phyloP scores from a whole-genome alignment of 176 grass and related monocot genomes.

The Oryza nivara region DNA sequence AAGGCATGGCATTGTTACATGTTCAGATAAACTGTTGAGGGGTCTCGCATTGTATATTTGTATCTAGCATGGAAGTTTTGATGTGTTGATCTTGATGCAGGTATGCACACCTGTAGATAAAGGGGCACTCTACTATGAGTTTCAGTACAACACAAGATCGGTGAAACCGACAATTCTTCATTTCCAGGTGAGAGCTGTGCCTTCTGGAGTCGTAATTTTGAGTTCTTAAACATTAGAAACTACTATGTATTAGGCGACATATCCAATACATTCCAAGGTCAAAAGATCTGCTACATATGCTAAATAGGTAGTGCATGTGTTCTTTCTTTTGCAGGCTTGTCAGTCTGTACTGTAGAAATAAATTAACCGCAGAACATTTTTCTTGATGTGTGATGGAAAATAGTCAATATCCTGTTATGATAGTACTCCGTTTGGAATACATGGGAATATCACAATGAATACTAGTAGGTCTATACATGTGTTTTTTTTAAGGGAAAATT shows the following conservation, averaged over 20 bases:
- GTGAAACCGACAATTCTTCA: conserved; percentile 80
- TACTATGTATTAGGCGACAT: not conserved
- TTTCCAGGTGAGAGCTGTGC: conserved; percentile 69
- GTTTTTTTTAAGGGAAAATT: too few relatives aligned
- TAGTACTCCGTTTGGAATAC: not conserved
- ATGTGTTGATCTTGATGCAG: conserved; percentile 44
- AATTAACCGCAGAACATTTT: not conserved
- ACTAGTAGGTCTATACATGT: not conserved
- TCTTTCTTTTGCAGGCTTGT: not conserved
- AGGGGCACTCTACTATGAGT: conserved; percentile 73
- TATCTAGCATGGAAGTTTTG: not conserved
- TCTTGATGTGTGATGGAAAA: not conserved
- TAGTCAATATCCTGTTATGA: not conserved
- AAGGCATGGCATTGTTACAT: conserved; percentile 50
- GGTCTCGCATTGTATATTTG: not conserved
- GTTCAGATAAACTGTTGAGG: not conserved
- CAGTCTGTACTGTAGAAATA: not conserved
- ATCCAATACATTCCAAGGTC: not conserved
- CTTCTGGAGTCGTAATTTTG: not conserved
- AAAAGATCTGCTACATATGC: not conserved
- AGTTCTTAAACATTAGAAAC: not conserved
- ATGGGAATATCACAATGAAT: not conserved
- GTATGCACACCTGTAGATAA: conserved; percentile 58
- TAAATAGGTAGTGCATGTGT: not conserved
- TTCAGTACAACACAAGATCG: conserved; percentile 70